Conservation (phyloP, 2,329 filamentous ascomycete species). For the Aspergillus fijiensis region DNA sequence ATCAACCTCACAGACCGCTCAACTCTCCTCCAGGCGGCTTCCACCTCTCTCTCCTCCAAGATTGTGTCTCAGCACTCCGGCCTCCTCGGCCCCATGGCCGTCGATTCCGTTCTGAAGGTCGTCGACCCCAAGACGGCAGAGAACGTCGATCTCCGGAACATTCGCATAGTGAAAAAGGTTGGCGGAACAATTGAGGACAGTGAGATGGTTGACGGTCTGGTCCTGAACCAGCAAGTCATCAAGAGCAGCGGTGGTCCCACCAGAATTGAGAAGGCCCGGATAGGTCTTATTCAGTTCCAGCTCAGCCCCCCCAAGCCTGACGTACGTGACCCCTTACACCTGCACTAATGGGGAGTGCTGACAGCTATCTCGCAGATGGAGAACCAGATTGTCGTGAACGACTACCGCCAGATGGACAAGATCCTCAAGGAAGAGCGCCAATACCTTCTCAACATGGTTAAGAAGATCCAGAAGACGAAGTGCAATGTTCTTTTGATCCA, state of each 20-base stretch:
- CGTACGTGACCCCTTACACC: conserved; percentile 51
- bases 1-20: conserved; percentile 84
- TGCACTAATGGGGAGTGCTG: neutral
- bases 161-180: conserved; percentile 95
- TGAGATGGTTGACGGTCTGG: conserved; percentile 92
- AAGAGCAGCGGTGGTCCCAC: conserved; percentile 90
- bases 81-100: conserved; percentile 93
- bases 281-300: conserved; percentile 97
- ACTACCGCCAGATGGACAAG: conserved; percentile 99
- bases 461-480: conserved; percentile 99
- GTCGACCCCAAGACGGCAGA: conserved; percentile 95
- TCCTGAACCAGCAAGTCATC: conserved; percentile 86
- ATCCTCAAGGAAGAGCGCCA: conserved; percentile 98
- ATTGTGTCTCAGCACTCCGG: conserved; percentile 98
- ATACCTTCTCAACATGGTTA: conserved; percentile 97
- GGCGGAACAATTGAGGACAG: conserved; percentile 98
- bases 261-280: conserved; percentile 95
- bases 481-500: conserved; percentile 98
- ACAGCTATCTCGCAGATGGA: conserved; percentile 68
- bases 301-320: conserved; percentile 97
- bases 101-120: conserved; percentile 91
- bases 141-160: conserved; percentile 95
- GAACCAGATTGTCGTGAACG: conserved; percentile 98
- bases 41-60: conserved; percentile 95
- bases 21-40: conserved; percentile 91